These are phyloP conservation scores for Lentinula sp. DNA, from an alignment of 768 basidiomycete species.

Conservation along the genomic window DNA sequence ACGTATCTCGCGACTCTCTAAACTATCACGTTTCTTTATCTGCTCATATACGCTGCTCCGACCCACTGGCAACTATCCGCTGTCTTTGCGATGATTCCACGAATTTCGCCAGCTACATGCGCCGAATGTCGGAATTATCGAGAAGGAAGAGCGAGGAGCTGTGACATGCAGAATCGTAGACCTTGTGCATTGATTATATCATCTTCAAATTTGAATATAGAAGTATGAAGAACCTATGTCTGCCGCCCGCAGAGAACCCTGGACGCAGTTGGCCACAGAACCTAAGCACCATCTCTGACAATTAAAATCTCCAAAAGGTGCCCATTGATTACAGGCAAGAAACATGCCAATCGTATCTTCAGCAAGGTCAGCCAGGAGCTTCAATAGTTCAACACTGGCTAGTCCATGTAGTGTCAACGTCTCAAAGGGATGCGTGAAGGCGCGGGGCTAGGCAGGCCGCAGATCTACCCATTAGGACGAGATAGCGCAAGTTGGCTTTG, in stretches of 20 bases:
- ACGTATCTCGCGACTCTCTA: neutral
- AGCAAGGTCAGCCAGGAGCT: neutral
- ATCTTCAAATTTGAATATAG: neutral
- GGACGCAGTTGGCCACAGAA: too few species aligned
- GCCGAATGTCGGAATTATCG: constrained; percentile 80
- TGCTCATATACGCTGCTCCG: too few species aligned
- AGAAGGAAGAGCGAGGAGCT: constrained; percentile 53
- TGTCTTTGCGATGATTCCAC: neutral
- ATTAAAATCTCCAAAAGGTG: too few species aligned
- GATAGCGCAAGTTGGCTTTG: neutral
- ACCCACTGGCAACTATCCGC: neutral
- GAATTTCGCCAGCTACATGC: constrained; percentile 60
- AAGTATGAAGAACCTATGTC: neutral
- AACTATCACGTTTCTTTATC: constrained; percentile 3
- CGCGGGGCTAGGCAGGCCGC: too few species aligned
- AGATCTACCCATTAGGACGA: neutral
- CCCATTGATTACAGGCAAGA: neutral
- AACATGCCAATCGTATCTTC: neutral
- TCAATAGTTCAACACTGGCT: neutral
- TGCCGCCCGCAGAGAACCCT: too few species aligned
- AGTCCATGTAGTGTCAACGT: neutral
- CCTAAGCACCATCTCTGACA: too few species aligned
- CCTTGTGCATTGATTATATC: neutral
- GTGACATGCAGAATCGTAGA: constrained; percentile 25
- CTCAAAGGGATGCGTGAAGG: neutral